Evolutionary conservation across 2,329 filamentous ascomycete genomes (phyloP), one percentile per base, ranked within the genome.

Genomic region (Fusarium continuum): DNA sequence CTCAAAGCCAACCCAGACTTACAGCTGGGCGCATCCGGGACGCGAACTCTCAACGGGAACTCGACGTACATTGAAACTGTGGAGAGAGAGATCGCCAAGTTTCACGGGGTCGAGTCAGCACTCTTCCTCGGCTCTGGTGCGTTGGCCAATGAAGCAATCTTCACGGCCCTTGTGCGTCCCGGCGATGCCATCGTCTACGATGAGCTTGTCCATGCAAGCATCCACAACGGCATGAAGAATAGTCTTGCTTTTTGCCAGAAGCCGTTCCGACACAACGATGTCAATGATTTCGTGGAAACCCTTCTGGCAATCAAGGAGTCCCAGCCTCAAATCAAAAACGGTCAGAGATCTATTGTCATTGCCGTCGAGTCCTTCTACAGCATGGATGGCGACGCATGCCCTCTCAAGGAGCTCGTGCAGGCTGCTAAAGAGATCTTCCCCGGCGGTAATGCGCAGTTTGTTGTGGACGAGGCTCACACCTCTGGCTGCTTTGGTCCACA

Each of bases 41-140:
- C 86, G 0, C 80, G 89, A 8, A 77, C 91, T 0, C 77, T 90
- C 5, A 86, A 90, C 63, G 89, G 89, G 3, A 91, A 90, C 69
- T 87, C 83, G 2, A 31, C 67, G 0, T 88, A 88, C 68, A 82
- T 86, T 25, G 57, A 64, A 34, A 23, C 23, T 1, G 82, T 89
- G 56, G 71, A 80, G n/a, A 75, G 88, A 2, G 88, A 91, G 64
- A 84, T 91, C 49, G 85, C 88, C 0, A 64, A 58, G 0, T 90
- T 90, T 68, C 86, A 91, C 68, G 74, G 80, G 16, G 85, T 87
- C 0, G 79, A 83, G 4, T 74, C 78, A 2, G 88, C 81, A 0
- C 74, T 91, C 1, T 73, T 91, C 1, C 85, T 88, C 66, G 86
- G 86, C 59, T 89, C 82, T 0, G 84, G 82, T 0, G 86, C 77